Evolutionary conservation across 441 rosid species (phyloP).

Genomic region (Pelargonium australe): DNA sequence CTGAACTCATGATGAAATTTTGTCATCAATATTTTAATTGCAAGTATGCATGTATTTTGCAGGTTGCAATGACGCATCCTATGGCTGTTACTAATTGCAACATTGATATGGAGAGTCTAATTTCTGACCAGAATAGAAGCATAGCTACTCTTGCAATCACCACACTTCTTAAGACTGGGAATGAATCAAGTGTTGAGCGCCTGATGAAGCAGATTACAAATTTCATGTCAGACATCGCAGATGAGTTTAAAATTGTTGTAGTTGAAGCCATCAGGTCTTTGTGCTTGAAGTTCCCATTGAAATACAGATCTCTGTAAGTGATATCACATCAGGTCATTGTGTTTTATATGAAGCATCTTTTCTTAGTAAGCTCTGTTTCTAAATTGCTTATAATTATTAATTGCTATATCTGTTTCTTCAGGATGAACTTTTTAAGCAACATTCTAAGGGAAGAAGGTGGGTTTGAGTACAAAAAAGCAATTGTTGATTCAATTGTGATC

Average conservation of each 20-base stretch:
- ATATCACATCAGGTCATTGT: constrained; percentile 1
- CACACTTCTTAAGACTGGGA: constrained; percentile 91
- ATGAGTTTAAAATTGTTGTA: constrained; percentile 96
- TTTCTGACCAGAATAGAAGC: constrained; percentile 95
- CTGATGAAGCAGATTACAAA: constrained; percentile 95
- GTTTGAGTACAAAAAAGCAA: constrained; percentile 91
- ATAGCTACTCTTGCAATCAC: constrained; percentile 97
- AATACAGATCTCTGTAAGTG: constrained; percentile 84
- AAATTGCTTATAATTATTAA: background rate
- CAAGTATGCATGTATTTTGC: constrained; percentile 22
- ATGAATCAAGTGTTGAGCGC: constrained; percentile 93
- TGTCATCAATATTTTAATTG: constrained; percentile 16
- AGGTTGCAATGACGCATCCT: constrained; percentile 99
- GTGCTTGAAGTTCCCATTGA: constrained; percentile 90
- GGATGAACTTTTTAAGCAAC: constrained; percentile 98
- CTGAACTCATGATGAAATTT: background rate
- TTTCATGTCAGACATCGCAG: constrained; percentile 98
- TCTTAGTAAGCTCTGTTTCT: background rate
- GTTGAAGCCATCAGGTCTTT: constrained; percentile 92
- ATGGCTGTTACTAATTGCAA: constrained; percentile 98
- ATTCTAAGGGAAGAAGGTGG: constrained; percentile 98
- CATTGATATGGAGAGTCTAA: constrained; percentile 97
- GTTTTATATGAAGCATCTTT: background rate
- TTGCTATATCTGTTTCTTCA: constrained; percentile 25
- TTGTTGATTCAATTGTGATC: constrained; percentile 88